Conservation (phyloP, 1,139 yeast species). For the Kazachstania sp. region DNA sequence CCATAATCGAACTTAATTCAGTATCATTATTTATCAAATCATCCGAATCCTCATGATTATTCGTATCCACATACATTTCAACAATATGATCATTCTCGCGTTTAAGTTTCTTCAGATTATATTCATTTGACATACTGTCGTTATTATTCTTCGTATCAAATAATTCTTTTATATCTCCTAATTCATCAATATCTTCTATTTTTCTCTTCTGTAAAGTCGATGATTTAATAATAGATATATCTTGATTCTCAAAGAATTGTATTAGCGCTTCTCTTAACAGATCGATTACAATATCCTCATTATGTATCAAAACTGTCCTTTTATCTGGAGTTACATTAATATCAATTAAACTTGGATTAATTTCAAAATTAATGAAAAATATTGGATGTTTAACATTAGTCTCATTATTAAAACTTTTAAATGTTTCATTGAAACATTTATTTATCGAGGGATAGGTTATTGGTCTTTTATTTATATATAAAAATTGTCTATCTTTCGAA, state of each 20-base stretch:
- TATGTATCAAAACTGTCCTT: slow-evolving; percentile 57
- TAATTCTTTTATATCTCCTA: no score
- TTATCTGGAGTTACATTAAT: slow-evolving; percentile 91
- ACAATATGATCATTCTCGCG: background rate
- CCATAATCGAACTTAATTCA: slow-evolving; percentile 3
- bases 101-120: background rate
- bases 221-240: slow-evolving; percentile 24
- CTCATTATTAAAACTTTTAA: slow-evolving; percentile 57
- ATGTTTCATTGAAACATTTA: slow-evolving; percentile 63
- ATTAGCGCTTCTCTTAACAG: slow-evolving; percentile 38
- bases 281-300: slow-evolving; percentile 52
- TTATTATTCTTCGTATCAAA: background rate
- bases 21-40: background rate
- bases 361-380: slow-evolving; percentile 50
- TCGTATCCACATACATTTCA: no score
- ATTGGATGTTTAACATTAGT: slow-evolving; percentile 51
- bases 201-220: slow-evolving; percentile 4
- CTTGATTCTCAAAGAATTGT: slow-evolving; percentile 40
- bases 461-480: slow-evolving; percentile 72
- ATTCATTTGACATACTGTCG: background rate
- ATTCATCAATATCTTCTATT: background rate
- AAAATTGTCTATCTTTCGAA: slow-evolving; percentile 62
- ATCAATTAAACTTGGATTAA: slow-evolving; percentile 53
- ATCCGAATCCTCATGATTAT: background rate
- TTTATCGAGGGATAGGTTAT: slow-evolving; percentile 47